Evolutionary conservation across 1,284 basidiomycete genomes (phyloP).

Genomic region (Malassezia yamatoensis): DNA sequence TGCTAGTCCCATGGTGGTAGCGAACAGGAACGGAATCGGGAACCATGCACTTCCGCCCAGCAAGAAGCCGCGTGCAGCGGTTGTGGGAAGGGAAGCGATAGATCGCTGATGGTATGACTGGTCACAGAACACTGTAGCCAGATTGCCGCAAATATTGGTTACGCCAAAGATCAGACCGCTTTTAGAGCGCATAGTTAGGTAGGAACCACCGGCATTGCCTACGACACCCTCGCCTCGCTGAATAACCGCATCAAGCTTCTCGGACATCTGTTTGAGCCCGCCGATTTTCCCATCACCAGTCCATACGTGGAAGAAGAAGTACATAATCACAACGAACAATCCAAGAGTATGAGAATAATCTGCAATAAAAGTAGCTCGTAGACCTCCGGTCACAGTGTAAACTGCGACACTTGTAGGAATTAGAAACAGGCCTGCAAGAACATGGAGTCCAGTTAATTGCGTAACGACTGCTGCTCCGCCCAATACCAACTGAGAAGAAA

Average conservation of each 20-base stretch:
- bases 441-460: constrained; percentile 54
- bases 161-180: constrained; percentile 77
- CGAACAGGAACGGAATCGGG: constrained; percentile 57
- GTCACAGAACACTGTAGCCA: constrained; percentile 59
- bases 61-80: constrained; percentile 77
- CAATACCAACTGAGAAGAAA: constrained; percentile 38
- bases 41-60: constrained; percentile 68
- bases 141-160: constrained; percentile 57
- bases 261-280: constrained; percentile 24
- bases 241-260: constrained; percentile 51
- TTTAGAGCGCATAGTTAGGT: constrained; percentile 67
- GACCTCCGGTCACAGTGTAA: constrained; percentile 42
- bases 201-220: constrained; percentile 37
- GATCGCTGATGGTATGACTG: constrained; percentile 62
- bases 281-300: constrained; percentile 51
- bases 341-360: constrained; percentile 44
- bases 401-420: constrained; percentile 37
- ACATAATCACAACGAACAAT: constrained; percentile 42
- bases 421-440: constrained; percentile 33
- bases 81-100: constrained; percentile 69
- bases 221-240: constrained; percentile 16
- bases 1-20: constrained; percentile 55
- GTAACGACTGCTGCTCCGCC: constrained; percentile 39
- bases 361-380: constrained; percentile 39
- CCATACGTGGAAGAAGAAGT: constrained; percentile 63